These are phyloP conservation scores for Alternaria ventricosa DNA, from an alignment of 2,329 filamentous ascomycete genomes.

Conservation along the genomic window DNA sequence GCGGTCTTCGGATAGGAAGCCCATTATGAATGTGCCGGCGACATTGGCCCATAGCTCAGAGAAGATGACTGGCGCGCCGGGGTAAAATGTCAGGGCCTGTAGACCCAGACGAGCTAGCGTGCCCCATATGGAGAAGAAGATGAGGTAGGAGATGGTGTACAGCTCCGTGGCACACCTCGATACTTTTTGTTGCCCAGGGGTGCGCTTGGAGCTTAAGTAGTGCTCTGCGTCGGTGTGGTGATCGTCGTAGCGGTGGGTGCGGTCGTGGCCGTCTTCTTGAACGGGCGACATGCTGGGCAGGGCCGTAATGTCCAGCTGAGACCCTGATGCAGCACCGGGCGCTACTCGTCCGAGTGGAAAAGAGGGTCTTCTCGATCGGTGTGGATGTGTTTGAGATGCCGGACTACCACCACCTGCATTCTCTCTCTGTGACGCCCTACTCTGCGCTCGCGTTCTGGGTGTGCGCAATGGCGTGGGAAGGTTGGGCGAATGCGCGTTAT, in stretches of 20 bases:
- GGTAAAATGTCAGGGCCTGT: conserved; percentile 79
- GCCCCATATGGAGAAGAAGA: conserved; percentile 84
- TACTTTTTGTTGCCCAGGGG: conserved; percentile 18
- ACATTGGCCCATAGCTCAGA: conserved; percentile 88
- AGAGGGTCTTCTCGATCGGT: conserved; percentile 17
- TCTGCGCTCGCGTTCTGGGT: conserved; percentile 7
- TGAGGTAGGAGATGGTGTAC: conserved; percentile 78
- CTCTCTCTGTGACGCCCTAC: conserved; percentile 4
- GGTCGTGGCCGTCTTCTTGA: background rate
- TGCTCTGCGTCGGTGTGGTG: conserved; percentile 6
- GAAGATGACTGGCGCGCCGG: conserved; percentile 75
- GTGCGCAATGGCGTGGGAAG: conserved; percentile 1
- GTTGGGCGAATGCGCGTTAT: conserved; percentile 11
- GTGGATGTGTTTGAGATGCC: conserved; percentile 7
- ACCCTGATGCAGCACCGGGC: conserved; percentile 14
- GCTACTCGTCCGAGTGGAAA: conserved; percentile 3
- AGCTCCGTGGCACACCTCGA: conserved; percentile 48
- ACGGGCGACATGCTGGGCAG: conserved; percentile 30
- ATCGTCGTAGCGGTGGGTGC: background rate
- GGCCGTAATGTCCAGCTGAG: conserved; percentile 36
- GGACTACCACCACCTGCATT: conserved; percentile 1
- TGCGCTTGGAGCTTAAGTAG: conserved; percentile 16
- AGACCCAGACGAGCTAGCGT: conserved; percentile 83
- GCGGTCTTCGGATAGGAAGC: conserved; percentile 81
- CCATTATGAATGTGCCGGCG: conserved; percentile 79